A percentile compares a stretch with the other conserved stretches of the same genome.
These are phyloP conservation scores for Orychophragmus violaceus DNA, from an alignment of 345 rosid species.

Conservation along the genomic window DNA sequence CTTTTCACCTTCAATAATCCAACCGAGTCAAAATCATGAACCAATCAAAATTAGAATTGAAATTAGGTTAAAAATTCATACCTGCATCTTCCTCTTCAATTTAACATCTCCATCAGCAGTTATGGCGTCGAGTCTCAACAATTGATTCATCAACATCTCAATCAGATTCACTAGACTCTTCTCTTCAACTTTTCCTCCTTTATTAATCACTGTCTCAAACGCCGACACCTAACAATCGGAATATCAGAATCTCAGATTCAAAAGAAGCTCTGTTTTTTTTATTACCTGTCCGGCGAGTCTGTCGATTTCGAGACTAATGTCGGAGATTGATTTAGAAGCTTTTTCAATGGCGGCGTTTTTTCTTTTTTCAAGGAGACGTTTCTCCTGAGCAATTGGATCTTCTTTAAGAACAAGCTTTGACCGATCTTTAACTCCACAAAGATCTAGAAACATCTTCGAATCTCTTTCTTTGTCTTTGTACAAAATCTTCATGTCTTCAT, in stretches of 20 bases:
- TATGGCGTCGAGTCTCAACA: slow-evolving; percentile 83
- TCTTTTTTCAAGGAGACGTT: slow-evolving; percentile 67
- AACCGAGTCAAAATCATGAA: not conserved
- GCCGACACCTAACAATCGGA: slow-evolving; percentile 59
- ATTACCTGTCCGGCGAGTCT: slow-evolving; percentile 80
- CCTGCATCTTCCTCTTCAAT: slow-evolving; percentile 97
- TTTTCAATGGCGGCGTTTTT: slow-evolving; percentile 79
- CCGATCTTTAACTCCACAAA: slow-evolving; percentile 78
- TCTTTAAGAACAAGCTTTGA: slow-evolving; percentile 78
- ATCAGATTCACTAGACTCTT: slow-evolving; percentile 56
- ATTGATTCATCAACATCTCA: slow-evolving; percentile 87
- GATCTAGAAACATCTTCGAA: slow-evolving; percentile 86
- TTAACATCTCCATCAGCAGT: slow-evolving; percentile 84
- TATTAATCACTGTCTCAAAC: slow-evolving; percentile 54
- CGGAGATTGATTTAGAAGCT: slow-evolving; percentile 73
- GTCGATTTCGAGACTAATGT: slow-evolving; percentile 85
- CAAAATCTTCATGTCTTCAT: slow-evolving; percentile 83
- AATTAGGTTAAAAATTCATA: slow-evolving; percentile 3
- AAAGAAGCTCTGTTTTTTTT: not conserved
- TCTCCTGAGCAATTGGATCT: slow-evolving; percentile 89
- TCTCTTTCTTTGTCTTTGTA: slow-evolving; percentile 97
- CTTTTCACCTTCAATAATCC: slow-evolving; percentile 57
- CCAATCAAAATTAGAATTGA: not conserved
- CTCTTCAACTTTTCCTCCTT: slow-evolving; percentile 84
- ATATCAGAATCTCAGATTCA: not conserved